Evolutionary conservation across 257 asterid species (phyloP), one percentile per base, ranked within the genome.

Genomic region (Solanum dulcamara): DNA sequence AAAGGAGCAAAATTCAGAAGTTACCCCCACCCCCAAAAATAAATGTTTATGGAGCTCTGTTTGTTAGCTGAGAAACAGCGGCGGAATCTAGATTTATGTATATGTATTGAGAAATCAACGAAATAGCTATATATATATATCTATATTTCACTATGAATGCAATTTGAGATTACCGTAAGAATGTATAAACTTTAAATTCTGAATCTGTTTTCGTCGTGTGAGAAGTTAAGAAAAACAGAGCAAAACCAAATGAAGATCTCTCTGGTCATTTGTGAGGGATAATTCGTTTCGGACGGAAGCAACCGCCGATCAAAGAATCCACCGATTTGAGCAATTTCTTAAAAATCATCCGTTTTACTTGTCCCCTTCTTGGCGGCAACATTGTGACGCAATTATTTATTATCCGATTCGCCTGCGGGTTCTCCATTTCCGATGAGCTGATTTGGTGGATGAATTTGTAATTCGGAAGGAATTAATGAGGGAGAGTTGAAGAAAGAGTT

Each of bases 361-460:
- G 17, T 5, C 88, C 89, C 38, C 89, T 87, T 77, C 28, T 44
- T 5, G 89, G 87, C 5, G 70, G 89, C 35, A 84, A 20, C 17
- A 53, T 51, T 26, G 55, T 44, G 22, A 26, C 37, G 2, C 7
- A 37, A 20, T 30, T 37, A 3, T 14, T 60, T 17, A 40, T 59
- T 28, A 30, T 59, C 55, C 53, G 6, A 14, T 66, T 53, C 40
- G 13, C n/a, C 46, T 18, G 62, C 20, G 1, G 8, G 83, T 17
- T 51, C 4, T 51, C 86, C 88, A 87, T 87, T 85, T 77, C 62
- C 10, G 62, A 77, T 77, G 38, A 46, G 9, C 26, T 20, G 10
- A 4, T 62, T 24, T 11, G 1, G 68, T 26, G n/a, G 48, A 22
- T 67, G 30, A 1, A 35, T 18, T 37, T 2, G 20, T 37, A 0